phyloP scores from a whole-genome alignment of 2,329 filamentous ascomycete species.

The Exophiala xenobiotica region DNA sequence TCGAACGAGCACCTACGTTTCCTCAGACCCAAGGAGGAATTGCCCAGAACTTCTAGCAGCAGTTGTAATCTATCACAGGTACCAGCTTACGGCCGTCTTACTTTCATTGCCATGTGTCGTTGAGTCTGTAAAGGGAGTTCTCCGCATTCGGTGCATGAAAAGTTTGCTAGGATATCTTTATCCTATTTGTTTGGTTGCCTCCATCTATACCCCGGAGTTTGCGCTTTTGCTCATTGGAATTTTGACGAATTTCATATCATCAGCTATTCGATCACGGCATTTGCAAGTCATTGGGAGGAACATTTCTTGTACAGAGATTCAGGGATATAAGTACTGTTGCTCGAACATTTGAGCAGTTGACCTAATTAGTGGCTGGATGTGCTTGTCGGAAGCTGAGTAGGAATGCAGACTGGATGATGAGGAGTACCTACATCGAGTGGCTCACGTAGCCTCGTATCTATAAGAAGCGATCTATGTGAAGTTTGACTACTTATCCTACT shows the following conservation, averaged over 20 bases:
- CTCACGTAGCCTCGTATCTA: no score
- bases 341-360: background rate
- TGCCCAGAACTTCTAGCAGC: slow-evolving; percentile 94
- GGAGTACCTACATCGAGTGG: no score
- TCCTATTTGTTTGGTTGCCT: background rate
- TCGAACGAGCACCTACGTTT: slow-evolving; percentile 85
- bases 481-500: no score
- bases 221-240: background rate
- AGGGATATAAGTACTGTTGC: background rate
- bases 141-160: background rate
- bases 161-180: no score
- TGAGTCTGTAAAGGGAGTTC: background rate
- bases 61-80: no score
- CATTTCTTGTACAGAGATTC: background rate
- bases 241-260: background rate
- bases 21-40: slow-evolving; percentile 83
- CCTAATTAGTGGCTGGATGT: background rate
- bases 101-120: background rate
- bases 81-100: no score
- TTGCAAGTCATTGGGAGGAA: background rate
- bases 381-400: no score
- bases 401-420: no score
- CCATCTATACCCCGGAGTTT: background rate
- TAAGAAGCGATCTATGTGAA: no score
- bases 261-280: background rate